A percentile compares a stretch with the other conserved stretches of the same genome.
These are phyloP conservation scores for Colletotrichum cereale DNA, from an alignment of 2,329 filamentous ascomycete species.

Conservation along the genomic window DNA sequence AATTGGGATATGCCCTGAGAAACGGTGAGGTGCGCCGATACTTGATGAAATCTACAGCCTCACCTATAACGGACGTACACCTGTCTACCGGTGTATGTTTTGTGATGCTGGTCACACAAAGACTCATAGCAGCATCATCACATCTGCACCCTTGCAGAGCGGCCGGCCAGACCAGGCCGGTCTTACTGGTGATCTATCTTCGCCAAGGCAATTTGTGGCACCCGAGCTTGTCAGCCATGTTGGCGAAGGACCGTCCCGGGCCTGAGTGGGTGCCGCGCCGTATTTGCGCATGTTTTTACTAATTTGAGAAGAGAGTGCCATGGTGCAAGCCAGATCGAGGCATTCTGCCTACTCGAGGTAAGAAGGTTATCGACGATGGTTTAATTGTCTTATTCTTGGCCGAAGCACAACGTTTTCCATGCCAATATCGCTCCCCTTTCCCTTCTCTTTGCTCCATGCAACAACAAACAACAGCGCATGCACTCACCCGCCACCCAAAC, in stretches of 20 bases:
- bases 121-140: not conserved
- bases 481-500: not conserved
- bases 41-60: conserved; percentile 16
- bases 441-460: not conserved
- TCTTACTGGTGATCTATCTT: not conserved
- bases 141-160: not conserved
- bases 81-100: not conserved
- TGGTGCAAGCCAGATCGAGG: not conserved
- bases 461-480: not conserved
- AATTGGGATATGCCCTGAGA: conserved; percentile 30
- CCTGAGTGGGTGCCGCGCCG: not conserved
- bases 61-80: not conserved
- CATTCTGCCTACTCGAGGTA: not conserved
- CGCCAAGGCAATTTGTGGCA: not conserved
- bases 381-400: not conserved
- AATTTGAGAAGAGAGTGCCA: not conserved
- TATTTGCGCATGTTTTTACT: not conserved
- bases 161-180: not conserved
- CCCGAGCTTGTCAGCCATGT: conserved; percentile 4
- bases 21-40: conserved; percentile 9
- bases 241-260: not conserved
- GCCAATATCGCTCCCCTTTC: not conserved
- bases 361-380: not conserved
- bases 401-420: not conserved
- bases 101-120: not conserved